Percentiles rank a stretch among this genome's conserved stretches.
These are phyloP conservation scores for Kodamaea leandrae DNA, from an alignment of 805 yeast genomes.

Conservation along the genomic window DNA sequence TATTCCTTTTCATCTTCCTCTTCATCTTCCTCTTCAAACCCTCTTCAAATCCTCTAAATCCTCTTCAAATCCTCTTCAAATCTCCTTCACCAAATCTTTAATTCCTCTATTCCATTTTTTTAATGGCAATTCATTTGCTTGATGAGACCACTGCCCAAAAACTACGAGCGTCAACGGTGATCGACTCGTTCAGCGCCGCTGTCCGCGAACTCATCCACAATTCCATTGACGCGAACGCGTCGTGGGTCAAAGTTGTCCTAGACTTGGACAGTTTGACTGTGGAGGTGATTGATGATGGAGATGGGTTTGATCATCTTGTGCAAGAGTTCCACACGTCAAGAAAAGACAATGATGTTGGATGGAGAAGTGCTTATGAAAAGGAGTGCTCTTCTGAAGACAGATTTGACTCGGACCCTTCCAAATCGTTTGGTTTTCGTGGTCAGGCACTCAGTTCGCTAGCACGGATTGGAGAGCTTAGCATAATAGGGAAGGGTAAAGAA, in stretches of 20 bases:
- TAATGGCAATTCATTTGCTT: constrained; percentile 13
- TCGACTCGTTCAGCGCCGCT: constrained; percentile 40
- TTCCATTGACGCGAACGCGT: constrained; percentile 53
- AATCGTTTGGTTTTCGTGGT: constrained; percentile 12
- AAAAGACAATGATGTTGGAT: background rate
- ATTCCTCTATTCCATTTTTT: background rate
- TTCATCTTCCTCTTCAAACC: too few species aligned
- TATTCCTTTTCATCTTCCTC: too few species aligned
- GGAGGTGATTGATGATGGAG: constrained; percentile 65
- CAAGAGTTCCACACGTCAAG: constrained; percentile 30
- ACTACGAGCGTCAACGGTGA: constrained; percentile 32
- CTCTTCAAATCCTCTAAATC: too few species aligned
- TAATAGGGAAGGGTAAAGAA: constrained; percentile 41
- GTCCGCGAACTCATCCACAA: constrained; percentile 53
- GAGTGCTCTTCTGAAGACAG: too few species aligned
- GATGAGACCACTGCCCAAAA: constrained; percentile 10
- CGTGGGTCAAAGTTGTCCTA: constrained; percentile 29
- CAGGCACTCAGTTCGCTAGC: constrained; percentile 13
- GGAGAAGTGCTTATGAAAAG: too few species aligned
- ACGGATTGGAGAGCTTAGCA: constrained; percentile 34
- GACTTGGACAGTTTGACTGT: constrained; percentile 34
- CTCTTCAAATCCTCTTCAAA: too few species aligned
- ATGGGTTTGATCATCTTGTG: constrained; percentile 58
- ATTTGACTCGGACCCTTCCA: background rate
- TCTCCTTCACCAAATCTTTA: too few species aligned